Conservation (phyloP, 2,329 filamentous ascomycete genomes). For the Penicillium aurantiogriseum region DNA sequence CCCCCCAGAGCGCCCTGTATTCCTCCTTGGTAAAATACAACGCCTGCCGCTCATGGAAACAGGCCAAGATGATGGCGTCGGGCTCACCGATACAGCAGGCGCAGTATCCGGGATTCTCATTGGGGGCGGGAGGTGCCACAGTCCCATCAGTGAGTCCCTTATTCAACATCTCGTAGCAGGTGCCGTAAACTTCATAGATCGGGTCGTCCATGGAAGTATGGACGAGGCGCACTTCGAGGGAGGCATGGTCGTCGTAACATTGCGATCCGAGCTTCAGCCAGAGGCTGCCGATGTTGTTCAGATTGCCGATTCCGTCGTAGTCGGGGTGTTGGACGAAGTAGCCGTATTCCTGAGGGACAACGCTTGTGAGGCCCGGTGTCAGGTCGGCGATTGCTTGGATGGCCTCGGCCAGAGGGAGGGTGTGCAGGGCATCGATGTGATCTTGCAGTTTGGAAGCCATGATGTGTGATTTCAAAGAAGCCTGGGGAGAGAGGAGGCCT, state of each 20-base stretch:
- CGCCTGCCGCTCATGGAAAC: conserved; percentile 13
- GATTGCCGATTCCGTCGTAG: conserved; percentile 14
- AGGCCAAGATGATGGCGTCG: conserved; percentile 14
- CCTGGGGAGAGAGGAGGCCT: not conserved
- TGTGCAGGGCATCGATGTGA: conserved; percentile 13
- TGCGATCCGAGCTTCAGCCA: conserved; percentile 10
- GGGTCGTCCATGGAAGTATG: conserved; percentile 14
- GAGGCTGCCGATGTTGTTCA: conserved; percentile 17
- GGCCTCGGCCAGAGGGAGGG: conserved; percentile 6
- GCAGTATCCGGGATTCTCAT: conserved; percentile 7
- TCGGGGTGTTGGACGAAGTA: conserved; percentile 14
- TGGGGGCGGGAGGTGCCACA: not conserved
- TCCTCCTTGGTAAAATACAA: conserved; percentile 19
- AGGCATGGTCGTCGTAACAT: conserved; percentile 19
- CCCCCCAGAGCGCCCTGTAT: conserved; percentile 16
- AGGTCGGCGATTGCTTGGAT: conserved; percentile 16
- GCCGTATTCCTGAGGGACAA: conserved; percentile 9
- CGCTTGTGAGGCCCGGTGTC: conserved; percentile 13
- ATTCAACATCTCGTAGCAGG: not conserved
- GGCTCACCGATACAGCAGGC: conserved; percentile 22
- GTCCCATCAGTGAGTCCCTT: conserved; percentile 8
- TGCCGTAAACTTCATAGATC: conserved; percentile 16
- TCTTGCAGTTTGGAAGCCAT: conserved; percentile 6
- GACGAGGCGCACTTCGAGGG: conserved; percentile 17
- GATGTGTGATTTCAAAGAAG: not conserved